Conservation (phyloP, 2,329 filamentous ascomycete species). For the Coniochaeta pulveracea region DNA sequence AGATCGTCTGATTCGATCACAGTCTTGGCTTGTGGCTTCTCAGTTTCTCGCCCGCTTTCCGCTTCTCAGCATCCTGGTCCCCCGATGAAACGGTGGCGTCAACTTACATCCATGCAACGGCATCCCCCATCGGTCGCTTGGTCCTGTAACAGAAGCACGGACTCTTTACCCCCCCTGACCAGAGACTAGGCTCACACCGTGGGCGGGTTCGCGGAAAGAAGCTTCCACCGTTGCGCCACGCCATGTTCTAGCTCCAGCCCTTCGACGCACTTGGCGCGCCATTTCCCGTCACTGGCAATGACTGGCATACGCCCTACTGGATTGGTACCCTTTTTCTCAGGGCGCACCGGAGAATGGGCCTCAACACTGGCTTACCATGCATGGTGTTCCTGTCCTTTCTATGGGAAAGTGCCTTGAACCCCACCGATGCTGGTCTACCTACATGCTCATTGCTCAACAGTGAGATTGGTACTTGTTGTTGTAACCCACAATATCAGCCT, state of each 20-base stretch:
- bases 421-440: conserved; percentile 4
- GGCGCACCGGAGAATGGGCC: no score
- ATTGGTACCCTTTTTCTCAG: no score
- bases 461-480: no score
- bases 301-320: no score
- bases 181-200: conserved; percentile 2
- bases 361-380: conserved; percentile 3
- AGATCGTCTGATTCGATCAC: neutral
- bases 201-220: conserved; percentile 3
- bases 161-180: neutral
- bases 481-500: conserved; percentile 31
- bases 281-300: no score
- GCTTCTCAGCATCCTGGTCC: conserved; percentile 2
- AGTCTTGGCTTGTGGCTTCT: neutral
- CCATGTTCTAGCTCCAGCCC: neutral
- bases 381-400: neutral
- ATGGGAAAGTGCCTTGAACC: neutral
- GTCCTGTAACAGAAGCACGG: conserved; percentile 1
- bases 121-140: neutral
- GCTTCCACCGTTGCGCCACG: conserved; percentile 3
- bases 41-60: neutral
- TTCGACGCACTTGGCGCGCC: neutral
- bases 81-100: conserved; percentile 1
- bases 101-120: conserved; percentile 2
- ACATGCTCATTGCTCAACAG: conserved; percentile 10